Evolutionary conservation across 2,329 filamentous ascomycete species (phyloP), one percentile per base, ranked within the genome.

Genomic region (Curvularia spicifera): DNA sequence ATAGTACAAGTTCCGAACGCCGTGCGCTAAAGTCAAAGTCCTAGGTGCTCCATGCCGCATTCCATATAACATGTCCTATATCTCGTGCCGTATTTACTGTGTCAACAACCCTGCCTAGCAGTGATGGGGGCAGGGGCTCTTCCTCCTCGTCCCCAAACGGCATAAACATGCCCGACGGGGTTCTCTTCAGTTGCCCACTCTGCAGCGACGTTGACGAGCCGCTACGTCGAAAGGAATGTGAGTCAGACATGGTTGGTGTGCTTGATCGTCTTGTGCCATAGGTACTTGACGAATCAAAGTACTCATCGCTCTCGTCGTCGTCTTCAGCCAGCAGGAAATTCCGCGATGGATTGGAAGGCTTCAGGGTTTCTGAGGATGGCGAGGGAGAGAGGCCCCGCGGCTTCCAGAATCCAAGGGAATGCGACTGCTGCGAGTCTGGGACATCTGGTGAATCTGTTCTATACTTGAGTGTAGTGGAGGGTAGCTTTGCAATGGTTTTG

Each of bases 151-250:
- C 89, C 67, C 93, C 90, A 67, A 89, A 90, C 7, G 92, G 91
- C 90, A 96, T 93, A 69, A 96, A 90, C 91, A 96, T 96, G 66
- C 92, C 93, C 39, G 91, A 95, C 50, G 87, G 83, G 20, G 91
- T 96, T 66, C 93, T 85, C 61, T 89, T 87, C 82, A 96, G 88
- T 51, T 88, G 88, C 18, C 75, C 73, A 3, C 68, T 65, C 45
- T 69, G 63, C 7, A 65, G 65, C 10, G 62, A 60, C n/a, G 66
- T 59, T 8, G 59, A 54, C n/a, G 60, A 53, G 33, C 53, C 59
- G 51, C 59, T 64, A 43, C 59, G 55, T 31, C 67, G 65, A 57
- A 65, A 59, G 40, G 63, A 59, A 37, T 70, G 62, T 24, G 67
- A 57, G 44, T 69, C 60, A 8, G 64, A 77, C 58, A 63, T 68